These are phyloP conservation scores for Puccinia sorghi DNA, from an alignment of 1,284 basidiomycete genomes.

Conservation along the genomic window DNA sequence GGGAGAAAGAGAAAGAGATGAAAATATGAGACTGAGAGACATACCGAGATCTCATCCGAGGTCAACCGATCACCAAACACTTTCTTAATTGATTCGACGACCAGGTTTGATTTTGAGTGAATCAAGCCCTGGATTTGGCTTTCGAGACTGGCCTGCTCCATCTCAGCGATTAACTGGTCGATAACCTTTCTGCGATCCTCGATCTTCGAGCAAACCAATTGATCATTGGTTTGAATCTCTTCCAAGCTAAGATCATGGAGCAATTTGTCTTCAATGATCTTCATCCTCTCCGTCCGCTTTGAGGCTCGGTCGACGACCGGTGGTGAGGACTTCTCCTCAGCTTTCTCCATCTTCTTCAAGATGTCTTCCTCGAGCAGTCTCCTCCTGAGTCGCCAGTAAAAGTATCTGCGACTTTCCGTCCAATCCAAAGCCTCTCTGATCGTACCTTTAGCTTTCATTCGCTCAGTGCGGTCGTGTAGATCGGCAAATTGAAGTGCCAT, in stretches of 20 bases:
- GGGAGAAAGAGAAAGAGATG: no score
- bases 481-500: slow-evolving; percentile 94
- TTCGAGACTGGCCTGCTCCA: neutral
- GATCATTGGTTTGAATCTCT: slow-evolving; percentile 23
- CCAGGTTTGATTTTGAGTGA: neutral
- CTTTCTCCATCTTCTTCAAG: slow-evolving; percentile 21
- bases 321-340: neutral
- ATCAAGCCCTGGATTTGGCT: slow-evolving; percentile 21
- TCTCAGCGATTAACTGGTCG: slow-evolving; percentile 20
- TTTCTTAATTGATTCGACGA: slow-evolving; percentile 42
- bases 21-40: no score
- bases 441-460: slow-evolving; percentile 93
- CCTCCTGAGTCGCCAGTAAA: slow-evolving; percentile 89
- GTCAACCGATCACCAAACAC: slow-evolving; percentile 38
- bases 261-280: slow-evolving; percentile 31
- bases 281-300: slow-evolving; percentile 12
- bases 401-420: slow-evolving; percentile 68
- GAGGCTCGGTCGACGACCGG: slow-evolving; percentile 18
- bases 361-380: slow-evolving; percentile 59
- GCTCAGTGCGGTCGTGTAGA: slow-evolving; percentile 83
- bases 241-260: slow-evolving; percentile 21
- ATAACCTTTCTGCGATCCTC: slow-evolving; percentile 11
- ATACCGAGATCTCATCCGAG: slow-evolving; percentile 39
- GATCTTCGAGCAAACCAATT: slow-evolving; percentile 26
- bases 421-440: slow-evolving; percentile 71